Evolutionary conservation across 1,139 yeast genomes (phyloP).

Genomic region (Wickerhamomyces sp.): DNA sequence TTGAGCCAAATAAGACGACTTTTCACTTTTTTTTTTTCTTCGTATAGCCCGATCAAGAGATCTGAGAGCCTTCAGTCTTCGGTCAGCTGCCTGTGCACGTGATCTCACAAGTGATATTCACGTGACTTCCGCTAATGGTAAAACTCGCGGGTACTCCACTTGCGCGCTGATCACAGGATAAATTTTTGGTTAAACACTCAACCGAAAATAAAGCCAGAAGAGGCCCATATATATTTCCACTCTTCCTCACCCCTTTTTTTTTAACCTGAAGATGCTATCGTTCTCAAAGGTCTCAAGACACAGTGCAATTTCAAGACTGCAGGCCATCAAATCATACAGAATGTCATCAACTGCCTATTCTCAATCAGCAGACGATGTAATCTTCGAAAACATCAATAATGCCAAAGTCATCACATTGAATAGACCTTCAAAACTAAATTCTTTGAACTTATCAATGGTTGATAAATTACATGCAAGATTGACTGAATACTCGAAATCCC

Average conservation of each 20-base stretch:
- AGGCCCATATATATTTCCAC: too few species aligned
- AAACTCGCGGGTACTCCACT: neutral
- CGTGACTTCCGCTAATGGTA: neutral
- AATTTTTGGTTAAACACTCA: slow-evolving; percentile 1
- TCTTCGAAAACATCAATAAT: slow-evolving; percentile 56
- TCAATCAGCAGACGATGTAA: slow-evolving; percentile 40
- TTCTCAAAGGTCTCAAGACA: neutral
- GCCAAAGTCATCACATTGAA: slow-evolving; percentile 77
- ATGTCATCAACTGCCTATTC: slow-evolving; percentile 5
- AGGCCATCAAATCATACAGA: neutral
- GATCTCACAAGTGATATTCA: neutral
- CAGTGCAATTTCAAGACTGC: neutral
- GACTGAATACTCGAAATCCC: slow-evolving; percentile 69
- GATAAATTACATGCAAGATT: slow-evolving; percentile 68
- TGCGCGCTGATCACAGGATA: neutral
- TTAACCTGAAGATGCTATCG: neutral
- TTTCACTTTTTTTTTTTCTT: too few species aligned
- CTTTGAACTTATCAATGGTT: slow-evolving; percentile 78
- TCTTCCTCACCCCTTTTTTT: too few species aligned
- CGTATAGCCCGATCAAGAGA: too few species aligned
- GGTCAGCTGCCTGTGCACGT: too few species aligned
- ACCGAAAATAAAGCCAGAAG: too few species aligned
- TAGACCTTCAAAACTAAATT: slow-evolving; percentile 80
- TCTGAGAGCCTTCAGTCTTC: too few species aligned
- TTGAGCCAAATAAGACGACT: too few species aligned